Evolutionary conservation across 768 basidiomycete genomes (phyloP), one percentile per base, ranked within the genome.

Genomic region (Naematelia encephala): DNA sequence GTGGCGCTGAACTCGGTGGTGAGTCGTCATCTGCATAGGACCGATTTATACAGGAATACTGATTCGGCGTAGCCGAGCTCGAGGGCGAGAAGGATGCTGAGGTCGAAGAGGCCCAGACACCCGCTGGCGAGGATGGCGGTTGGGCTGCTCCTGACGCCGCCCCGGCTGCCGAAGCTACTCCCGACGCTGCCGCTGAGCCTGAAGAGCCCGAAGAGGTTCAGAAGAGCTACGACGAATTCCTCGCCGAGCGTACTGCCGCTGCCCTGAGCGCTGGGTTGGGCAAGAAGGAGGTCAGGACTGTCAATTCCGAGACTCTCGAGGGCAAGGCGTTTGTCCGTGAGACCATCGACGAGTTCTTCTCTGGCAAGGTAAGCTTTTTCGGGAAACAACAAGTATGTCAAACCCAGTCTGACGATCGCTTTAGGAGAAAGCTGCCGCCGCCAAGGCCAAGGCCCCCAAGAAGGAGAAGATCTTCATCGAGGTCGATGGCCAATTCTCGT

Each of bases 211-310:
- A 77, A 51, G 78, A 78, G 42, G 78, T 91, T 79, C 91, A 90
- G 45, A 84, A 96, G 72, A 93, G 93, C 43, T 83, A 92, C 74
- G 93, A 96, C 51, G 87, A 97, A 76, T 98, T 92, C 81, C 82
- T 89, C 61, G 88, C 90, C 67, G 85, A 90, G 79, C 65, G 69
- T 23, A 68, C 71, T 49, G 70, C 70, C 44, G 81, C 87, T 77
- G 72, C 81, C 46, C 61, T 67, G 44, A 21, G 42, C 22, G 57
- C 43, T 25, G 72, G 78, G 45, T 77, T 91, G 47, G 89, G 88
- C 72, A 90, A 91, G 80, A 83, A 91, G 74, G 90, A 92, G 77
- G 78, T 77, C 39, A 85, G 87, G 74, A 84, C 86, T 78, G 90
- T 77, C 55, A 57, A 59, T 26, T 58, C 57, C 25, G 66, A 87